Evolutionary conservation across 805 yeast species (phyloP), one percentile per base, ranked within the genome.

Genomic region (Monosporozyma servazzii): DNA sequence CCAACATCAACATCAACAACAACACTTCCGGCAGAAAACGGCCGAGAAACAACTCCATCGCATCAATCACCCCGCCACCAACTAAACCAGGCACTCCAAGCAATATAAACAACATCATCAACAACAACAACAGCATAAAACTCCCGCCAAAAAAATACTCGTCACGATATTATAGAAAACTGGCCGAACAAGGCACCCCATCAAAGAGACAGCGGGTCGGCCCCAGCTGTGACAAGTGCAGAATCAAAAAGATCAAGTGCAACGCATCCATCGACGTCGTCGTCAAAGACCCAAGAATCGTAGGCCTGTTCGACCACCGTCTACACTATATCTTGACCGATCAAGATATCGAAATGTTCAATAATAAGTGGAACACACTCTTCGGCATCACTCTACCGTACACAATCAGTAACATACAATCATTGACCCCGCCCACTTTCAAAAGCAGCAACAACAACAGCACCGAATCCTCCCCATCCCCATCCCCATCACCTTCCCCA

Each of bases 191-290:
- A 13, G 44, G 44, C 4, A 41, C 29, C 15, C 44, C 30, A 11
- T 30, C 51, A 9, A 62, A 68, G 51, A 64, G 89, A 59, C 91
- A 84, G 68, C 69, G 91, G 51, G 72, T 80, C 23, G 91, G 91
- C 0, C 91, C 91, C 7, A 78, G 85, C 36, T 84, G 91, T 65
- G 89, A 84, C 63, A 71, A 78, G 48, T 84, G 91, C 64, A 72
- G 89, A 51, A 63, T 78, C n/a, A 74, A 88, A 53, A 84, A 84
- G 63, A 84, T 84, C 53, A 84, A 84, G 67, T 84, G 91, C 67
- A 81, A 84, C 64, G 87, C 90, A 1, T 81, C 76, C 55, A 79
- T 83, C 11, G 66, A 68, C 30, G 71, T 78, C 29, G 53, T 79
- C 10, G 47, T 52, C 23, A 66, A 64, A 47, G 61, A 60, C 50